Evolutionary conservation across 805 yeast genomes (phyloP).

Genomic region (Yarrowia yakushimensis): DNA sequence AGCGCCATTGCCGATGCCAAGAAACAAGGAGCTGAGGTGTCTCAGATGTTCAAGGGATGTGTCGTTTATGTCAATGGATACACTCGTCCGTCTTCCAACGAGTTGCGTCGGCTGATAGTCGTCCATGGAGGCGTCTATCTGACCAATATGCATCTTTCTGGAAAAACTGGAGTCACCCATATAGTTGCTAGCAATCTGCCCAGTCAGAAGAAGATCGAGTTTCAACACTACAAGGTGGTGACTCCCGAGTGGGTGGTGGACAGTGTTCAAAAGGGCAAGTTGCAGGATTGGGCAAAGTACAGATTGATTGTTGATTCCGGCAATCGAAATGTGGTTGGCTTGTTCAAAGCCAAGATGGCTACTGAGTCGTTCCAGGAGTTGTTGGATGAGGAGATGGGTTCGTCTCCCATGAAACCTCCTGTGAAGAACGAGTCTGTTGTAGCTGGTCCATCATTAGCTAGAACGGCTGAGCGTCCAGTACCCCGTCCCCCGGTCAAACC

Average conservation of each 20-base stretch:
- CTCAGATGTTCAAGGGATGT: conserved; percentile 59
- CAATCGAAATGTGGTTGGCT: background rate
- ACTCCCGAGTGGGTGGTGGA: conserved; percentile 79
- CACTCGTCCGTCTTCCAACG: conserved; percentile 74
- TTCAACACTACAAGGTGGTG: conserved; percentile 67
- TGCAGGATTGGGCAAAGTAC: conserved; percentile 71
- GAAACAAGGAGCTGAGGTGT: conserved; percentile 31
- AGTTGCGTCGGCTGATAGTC: conserved; percentile 66
- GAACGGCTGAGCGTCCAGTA: background rate
- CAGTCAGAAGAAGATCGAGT: conserved; percentile 66
- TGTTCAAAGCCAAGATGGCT: background rate
- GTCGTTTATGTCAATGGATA: conserved; percentile 82
- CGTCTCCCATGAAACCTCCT: background rate
- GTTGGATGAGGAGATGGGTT: background rate
- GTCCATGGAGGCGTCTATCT: conserved; percentile 76
- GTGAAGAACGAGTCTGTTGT: background rate
- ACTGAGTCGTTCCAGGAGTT: background rate
- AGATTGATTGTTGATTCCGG: background rate
- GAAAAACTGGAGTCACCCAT: conserved; percentile 77
- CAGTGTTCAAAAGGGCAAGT: conserved; percentile 46
- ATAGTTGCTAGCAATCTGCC: conserved; percentile 77
- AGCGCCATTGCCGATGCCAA: conserved; percentile 34
- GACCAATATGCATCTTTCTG: conserved; percentile 36
- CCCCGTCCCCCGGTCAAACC: background rate
- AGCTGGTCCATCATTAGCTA: background rate